Evolutionary conservation across 441 rosid species (phyloP).

Genomic region (Hypseocharis bilobata): DNA sequence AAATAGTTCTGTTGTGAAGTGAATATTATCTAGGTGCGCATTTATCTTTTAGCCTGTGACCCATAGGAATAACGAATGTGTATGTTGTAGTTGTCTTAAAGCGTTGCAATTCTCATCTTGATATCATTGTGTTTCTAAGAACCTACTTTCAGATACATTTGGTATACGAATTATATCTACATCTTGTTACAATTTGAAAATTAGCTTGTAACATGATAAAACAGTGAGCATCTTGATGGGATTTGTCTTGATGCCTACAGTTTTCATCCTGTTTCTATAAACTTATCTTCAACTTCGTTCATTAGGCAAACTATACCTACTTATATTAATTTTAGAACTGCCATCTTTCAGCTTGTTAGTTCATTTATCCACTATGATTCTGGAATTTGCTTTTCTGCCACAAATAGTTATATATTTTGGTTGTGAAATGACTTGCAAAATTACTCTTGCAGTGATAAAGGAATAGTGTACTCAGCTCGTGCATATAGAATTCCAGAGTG

Average conservation of each 20-base stretch:
- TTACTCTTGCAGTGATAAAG: slow-evolving; percentile 55
- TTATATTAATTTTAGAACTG: too few species aligned
- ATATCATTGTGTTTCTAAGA: not conserved
- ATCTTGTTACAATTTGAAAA: not conserved
- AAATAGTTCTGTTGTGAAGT: not conserved
- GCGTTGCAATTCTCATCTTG: too few species aligned
- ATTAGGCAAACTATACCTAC: not conserved
- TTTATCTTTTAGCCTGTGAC: not conserved
- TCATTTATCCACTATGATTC: too few species aligned
- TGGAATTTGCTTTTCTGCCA: not conserved
- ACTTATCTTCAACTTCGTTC: too few species aligned
- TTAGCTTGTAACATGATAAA: not conserved
- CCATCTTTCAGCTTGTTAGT: too few species aligned
- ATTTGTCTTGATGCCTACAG: not conserved
- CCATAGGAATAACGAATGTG: not conserved
- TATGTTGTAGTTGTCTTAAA: too few species aligned
- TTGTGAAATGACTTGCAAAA: not conserved
- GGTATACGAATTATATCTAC: not conserved
- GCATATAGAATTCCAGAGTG: slow-evolving; percentile 96
- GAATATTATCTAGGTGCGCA: not conserved
- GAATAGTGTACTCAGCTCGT: slow-evolving; percentile 85
- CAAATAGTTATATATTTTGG: not conserved
- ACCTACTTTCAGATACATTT: not conserved
- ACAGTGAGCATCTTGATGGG: not conserved
- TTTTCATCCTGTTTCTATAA: too few species aligned